Evolutionary conservation across 2,329 filamentous ascomycete genomes (phyloP).

Genomic region (Trichoderma koningiopsis): DNA sequence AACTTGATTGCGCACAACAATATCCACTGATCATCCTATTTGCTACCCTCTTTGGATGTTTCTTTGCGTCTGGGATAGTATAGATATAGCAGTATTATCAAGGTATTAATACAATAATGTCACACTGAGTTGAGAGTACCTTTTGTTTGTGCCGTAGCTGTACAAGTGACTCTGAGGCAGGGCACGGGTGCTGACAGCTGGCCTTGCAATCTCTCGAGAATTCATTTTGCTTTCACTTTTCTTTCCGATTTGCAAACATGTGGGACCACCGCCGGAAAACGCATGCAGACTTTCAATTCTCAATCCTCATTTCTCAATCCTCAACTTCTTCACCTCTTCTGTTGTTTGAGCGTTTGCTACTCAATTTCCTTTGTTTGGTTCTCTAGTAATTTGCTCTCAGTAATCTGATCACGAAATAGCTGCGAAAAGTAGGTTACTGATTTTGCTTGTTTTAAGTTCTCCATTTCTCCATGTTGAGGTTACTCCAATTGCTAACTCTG

Average conservation of each 20-base stretch:
- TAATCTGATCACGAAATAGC: not conserved
- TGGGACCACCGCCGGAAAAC: not conserved
- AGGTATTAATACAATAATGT: conserved; percentile 2
- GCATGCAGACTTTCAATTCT: too few species aligned
- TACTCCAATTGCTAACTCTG: not conserved
- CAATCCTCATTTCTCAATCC: not conserved
- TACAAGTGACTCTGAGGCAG: not conserved
- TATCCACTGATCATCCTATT: not conserved
- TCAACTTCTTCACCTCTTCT: not conserved
- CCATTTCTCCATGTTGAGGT: not conserved
- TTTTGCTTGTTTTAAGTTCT: not conserved
- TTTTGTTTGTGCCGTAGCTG: not conserved
- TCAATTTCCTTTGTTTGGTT: not conserved
- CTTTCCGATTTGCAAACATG: not conserved
- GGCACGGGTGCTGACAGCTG: not conserved
- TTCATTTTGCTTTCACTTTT: not conserved
- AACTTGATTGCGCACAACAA: conserved; percentile 56
- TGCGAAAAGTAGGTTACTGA: not conserved
- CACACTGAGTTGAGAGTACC: not conserved
- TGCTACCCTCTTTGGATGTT: not conserved
- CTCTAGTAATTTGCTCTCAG: not conserved
- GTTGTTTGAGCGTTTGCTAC: not conserved
- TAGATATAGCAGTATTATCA: not conserved
- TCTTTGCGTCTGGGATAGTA: not conserved
- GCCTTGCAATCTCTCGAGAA: not conserved